Evolutionary conservation across 495 filamentous ascomycete species (phyloP), one percentile per base, ranked within the genome.

Genomic region (Massariosphaeria phaeospora): DNA sequence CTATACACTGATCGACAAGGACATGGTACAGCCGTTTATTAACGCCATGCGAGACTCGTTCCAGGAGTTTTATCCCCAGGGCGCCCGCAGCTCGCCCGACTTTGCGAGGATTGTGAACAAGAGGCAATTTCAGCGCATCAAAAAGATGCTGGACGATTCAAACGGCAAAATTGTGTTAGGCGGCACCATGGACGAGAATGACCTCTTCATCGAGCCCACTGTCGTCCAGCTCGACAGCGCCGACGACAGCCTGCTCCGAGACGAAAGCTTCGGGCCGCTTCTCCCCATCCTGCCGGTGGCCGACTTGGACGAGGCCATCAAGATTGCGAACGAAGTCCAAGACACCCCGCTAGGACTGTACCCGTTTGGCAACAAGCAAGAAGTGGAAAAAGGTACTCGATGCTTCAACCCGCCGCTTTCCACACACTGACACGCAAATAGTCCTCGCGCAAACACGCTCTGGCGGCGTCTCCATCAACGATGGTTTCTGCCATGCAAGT

Each of bases 251-350:
- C 74, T 95, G 67, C 76, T 95, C 61, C 62, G 68, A 45, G 79
- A 91, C 44, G 93, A 98, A 74, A 84, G 82, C 55, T 98, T 97
- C 66, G 93, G 91, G 30, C 93, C 93, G 11, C 76, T 96, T 47
- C 84, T 95, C 43, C 79, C 88, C 42, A 81, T 96, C 48, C 72
- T 89, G 26, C 78, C 88, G 8, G 82, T 90, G 29, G 73, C 84
- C 35, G 77, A 80, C 57, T 71, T 95, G 10, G 87, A 96, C 55
- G 80, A 93, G 57, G 91, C 90, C 20, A 84, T 96, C 66, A 74
- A 71, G 30, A 78, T 87, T 43, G 86, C 88, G 47, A 88, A 89
- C 55, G 68, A 73, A 48, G 81, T 95, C 21, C 80, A 89, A 67
- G 79, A 77, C 52, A 95, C 89, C 1, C 89, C 93, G 1, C 73